Evolutionary conservation across 2,329 filamentous ascomycete genomes (phyloP).

Genomic region (Paecilomyces dactylethromorphus): DNA sequence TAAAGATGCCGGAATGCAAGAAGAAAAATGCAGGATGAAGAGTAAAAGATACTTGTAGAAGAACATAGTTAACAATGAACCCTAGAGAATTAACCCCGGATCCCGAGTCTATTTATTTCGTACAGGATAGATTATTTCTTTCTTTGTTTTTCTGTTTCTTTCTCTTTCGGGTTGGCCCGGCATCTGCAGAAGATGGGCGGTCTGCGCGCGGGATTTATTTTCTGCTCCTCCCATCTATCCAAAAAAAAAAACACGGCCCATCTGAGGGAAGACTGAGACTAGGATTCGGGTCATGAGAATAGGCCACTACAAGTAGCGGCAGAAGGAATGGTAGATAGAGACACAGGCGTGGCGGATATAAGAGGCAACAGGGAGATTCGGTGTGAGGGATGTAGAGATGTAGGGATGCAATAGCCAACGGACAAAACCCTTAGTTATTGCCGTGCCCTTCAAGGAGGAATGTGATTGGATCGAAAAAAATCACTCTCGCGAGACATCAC

Average conservation of each 20-base stretch:
- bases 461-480: neutral
- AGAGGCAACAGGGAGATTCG: neutral
- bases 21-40: neutral
- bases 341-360: neutral
- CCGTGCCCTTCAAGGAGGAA: neutral
- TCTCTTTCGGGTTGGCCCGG: neutral
- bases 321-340: neutral
- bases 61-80: neutral
- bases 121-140: neutral
- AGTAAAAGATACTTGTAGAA: neutral
- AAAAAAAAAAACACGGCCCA: neutral
- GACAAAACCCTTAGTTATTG: too few relatives aligned
- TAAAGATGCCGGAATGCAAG: neutral
- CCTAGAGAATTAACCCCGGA: neutral
- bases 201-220: neutral
- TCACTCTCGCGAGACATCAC: slow-evolving; percentile 63
- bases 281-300: neutral
- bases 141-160: neutral
- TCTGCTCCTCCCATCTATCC: neutral
- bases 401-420: neutral
- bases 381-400: neutral
- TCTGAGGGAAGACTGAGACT: neutral
- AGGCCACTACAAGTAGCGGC: neutral
- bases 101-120: neutral
- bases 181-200: neutral